A percentile compares a stretch with the other conserved stretches of the same genome.
Conservation (phyloP, 805 yeast genomes). For the Wickerhamiella hasegawae region DNA sequence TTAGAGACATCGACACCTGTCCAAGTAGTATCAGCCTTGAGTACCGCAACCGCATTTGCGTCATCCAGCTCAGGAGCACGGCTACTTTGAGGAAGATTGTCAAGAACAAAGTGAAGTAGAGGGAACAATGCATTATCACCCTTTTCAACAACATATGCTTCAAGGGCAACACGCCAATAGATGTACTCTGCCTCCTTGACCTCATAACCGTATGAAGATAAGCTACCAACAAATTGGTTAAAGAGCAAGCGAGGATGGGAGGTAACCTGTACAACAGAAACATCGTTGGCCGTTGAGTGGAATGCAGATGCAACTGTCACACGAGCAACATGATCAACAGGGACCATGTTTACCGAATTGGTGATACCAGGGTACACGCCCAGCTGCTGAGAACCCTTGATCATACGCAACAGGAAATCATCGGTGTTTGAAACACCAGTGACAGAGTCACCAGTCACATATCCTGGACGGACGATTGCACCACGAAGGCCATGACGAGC, state of each 20-base stretch:
- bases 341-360: conserved; percentile 88
- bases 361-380: conserved; percentile 73
- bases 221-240: conserved; percentile 52
- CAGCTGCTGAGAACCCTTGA: conserved; percentile 85
- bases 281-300: conserved; percentile 42
- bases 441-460: conserved; percentile 69
- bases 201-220: conserved; percentile 57
- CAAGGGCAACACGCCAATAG: conserved; percentile 64
- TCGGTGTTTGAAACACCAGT: conserved; percentile 92
- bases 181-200: conserved; percentile 50
- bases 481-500: conserved; percentile 65
- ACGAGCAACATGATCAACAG: conserved; percentile 95
- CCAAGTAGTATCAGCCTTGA: conserved; percentile 43
- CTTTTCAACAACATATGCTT: conserved; percentile 56
- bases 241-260: conserved; percentile 86
- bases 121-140: conserved; percentile 85
- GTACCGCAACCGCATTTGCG: conserved; percentile 54
- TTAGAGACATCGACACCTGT: conserved; percentile 49
- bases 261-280: conserved; percentile 86
- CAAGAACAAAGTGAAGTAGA: conserved; percentile 82
- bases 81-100: conserved; percentile 76
- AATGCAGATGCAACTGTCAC: conserved; percentile 73
- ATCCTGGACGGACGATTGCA: conserved; percentile 87
- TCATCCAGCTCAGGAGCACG: conserved; percentile 95
- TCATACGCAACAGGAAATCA: conserved; percentile 84